Evolutionary conservation across 169 alveolate genomes (phyloP), one percentile per base, ranked within the genome.

Genomic region (Neospora caninum): DNA sequence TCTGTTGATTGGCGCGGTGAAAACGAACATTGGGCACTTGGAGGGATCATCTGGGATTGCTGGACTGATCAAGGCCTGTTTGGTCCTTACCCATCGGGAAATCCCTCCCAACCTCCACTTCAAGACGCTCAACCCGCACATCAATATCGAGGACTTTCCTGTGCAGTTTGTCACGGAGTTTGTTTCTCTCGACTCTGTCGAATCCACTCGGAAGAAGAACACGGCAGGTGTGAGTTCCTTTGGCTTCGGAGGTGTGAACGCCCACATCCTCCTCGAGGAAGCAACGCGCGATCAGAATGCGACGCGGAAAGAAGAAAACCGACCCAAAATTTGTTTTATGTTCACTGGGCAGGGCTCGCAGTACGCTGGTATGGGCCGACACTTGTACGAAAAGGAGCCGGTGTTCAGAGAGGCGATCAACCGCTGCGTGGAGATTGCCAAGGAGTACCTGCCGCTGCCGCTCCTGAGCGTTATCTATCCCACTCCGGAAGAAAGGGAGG

Each of bases 31-130:
- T 49, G 98, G 98, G 36, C 98, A 96, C 88, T 87, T 96, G 45
- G 98, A 96, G 89, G 98, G 97, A 25, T 96, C 98, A 54, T 97
- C 98, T 18, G 98, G 98, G 13, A 93, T 97, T 91, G 96, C 96
- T 20, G 97, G 98, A 4, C 78, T 97, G 80, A 92, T 95, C 49
- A 97, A 97, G 93, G 96, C 96, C 9, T 93, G 96, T 18, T 84
- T 96, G 78, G 95, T 95, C 78, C 93, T 97, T 67, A 67, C 41
- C 22, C 73, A 88, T 39, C 86, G 94, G 36, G 64, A 53, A 34
- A 78, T 94, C 20, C 97, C 98, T 0, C 97, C 97, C 94, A 96
- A 95, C 73, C 94, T 95, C 67, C 96, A 95, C 89, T 95, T 96
- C 84, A 80, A 95, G 10, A 87, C 58, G 36, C 95, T 97, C 80